These are phyloP conservation scores for Rheum nobile DNA, from an alignment of 148 eudicot species.

Conservation along the genomic window DNA sequence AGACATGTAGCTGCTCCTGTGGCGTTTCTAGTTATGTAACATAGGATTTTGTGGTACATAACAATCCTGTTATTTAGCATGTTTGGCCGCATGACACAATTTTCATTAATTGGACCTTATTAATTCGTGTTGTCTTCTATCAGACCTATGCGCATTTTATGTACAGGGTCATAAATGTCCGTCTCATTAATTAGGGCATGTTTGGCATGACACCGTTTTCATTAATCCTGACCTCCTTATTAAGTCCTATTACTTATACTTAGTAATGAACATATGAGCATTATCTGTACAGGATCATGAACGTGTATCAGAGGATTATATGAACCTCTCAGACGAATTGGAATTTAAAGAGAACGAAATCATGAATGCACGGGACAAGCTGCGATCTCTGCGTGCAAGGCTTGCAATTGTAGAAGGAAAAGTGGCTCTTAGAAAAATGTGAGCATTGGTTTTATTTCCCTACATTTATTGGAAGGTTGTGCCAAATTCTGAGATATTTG, in stretches of 20 bases:
- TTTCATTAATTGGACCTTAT: background rate
- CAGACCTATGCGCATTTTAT: no score
- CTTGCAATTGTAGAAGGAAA: constrained; percentile 75
- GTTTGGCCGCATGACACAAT: background rate
- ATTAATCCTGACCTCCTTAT: background rate
- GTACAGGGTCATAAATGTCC: background rate
- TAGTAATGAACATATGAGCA: background rate
- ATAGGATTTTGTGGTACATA: background rate
- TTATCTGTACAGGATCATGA: background rate
- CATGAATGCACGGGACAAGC: constrained; percentile 47
- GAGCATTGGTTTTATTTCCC: constrained; percentile 13
- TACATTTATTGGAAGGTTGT: background rate
- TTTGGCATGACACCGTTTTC: background rate
- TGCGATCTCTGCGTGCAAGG: constrained; percentile 72
- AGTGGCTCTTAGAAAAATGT: constrained; percentile 65
- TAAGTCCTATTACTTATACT: background rate
- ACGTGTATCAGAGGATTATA: background rate
- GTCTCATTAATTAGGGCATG: background rate
- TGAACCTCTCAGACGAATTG: constrained; percentile 55
- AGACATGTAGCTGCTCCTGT: background rate
- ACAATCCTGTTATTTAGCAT: background rate
- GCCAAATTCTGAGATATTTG: background rate
- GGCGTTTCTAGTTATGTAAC: background rate
- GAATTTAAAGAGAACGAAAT: constrained; percentile 86
- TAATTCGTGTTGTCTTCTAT: no score